Percentiles rank a stretch among this genome's conserved stretches.
These are phyloP conservation scores for Sugiyamaella boreocaroliniensis DNA, from an alignment of 805 yeast genomes.

Conservation along the genomic window DNA sequence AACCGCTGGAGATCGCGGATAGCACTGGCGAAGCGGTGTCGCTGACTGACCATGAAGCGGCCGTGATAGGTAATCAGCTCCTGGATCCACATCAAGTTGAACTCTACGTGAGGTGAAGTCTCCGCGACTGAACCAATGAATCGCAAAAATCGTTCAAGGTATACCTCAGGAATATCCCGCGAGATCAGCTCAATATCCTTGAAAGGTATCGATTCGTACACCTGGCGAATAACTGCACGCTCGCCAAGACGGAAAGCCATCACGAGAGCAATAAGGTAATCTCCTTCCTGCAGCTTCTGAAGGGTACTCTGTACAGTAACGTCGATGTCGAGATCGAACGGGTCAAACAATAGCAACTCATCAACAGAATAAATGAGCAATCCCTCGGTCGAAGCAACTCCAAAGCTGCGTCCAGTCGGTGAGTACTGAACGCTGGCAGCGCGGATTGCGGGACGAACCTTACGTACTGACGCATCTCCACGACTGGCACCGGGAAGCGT, in stretches of 20 bases:
- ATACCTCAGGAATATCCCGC: slow-evolving; percentile 67
- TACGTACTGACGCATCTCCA: slow-evolving; percentile 73
- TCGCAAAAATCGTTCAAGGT: slow-evolving; percentile 57
- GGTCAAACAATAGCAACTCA: slow-evolving; percentile 72
- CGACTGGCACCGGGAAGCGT: slow-evolving; percentile 82
- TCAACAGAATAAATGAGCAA: slow-evolving; percentile 75
- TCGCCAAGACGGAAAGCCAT: slow-evolving; percentile 95
- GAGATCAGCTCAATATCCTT: slow-evolving; percentile 62
- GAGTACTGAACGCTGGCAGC: slow-evolving; percentile 74
- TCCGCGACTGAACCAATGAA: slow-evolving; percentile 63
- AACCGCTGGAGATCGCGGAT: slow-evolving; percentile 70
- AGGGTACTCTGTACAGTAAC: slow-evolving; percentile 75
- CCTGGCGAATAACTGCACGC: slow-evolving; percentile 57
- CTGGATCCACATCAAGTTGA: slow-evolving; percentile 74
- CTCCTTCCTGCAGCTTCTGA: slow-evolving; percentile 51
- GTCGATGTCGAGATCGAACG: slow-evolving; percentile 89
- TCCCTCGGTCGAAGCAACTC: slow-evolving; percentile 95
- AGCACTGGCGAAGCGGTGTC: slow-evolving; percentile 55
- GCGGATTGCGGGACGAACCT: slow-evolving; percentile 73
- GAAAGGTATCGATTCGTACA: slow-evolving; percentile 68
- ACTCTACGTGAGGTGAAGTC: slow-evolving; percentile 79
- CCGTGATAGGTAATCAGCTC: slow-evolving; percentile 69
- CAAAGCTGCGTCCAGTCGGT: slow-evolving; percentile 85
- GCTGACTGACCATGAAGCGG: slow-evolving; percentile 54
- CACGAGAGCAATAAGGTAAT: slow-evolving; percentile 69